Percentiles rank a stretch among this genome's conserved stretches.
phyloP scores from a whole-genome alignment of 2,329 filamentous ascomycete species.

The Neophaeococcomyces aloes region DNA sequence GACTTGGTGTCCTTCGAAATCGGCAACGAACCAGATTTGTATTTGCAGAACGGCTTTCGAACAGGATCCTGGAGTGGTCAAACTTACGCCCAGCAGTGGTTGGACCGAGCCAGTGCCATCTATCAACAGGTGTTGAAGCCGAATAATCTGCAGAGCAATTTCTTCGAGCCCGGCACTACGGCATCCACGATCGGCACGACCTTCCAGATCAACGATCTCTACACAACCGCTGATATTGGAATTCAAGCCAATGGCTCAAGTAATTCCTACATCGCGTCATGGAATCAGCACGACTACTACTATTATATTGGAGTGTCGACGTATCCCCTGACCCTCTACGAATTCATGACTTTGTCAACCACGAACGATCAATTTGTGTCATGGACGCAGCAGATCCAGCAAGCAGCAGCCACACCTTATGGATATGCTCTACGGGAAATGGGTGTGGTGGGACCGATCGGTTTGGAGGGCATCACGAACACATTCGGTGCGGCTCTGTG shows the following conservation, averaged over 20 bases:
- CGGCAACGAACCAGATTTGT: constrained; percentile 25
- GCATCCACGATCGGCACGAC: constrained; percentile 42
- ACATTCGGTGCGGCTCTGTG: constrained; percentile 42
- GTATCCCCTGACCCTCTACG: constrained; percentile 34
- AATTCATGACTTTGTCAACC: constrained; percentile 36
- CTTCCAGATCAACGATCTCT: constrained; percentile 37
- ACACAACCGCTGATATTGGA: constrained; percentile 32
- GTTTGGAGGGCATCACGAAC: constrained; percentile 37
- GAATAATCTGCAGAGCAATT: constrained; percentile 30
- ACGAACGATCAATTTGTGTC: constrained; percentile 40
- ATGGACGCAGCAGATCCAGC: constrained; percentile 36
- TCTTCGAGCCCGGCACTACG: constrained; percentile 41
- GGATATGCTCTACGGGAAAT: constrained; percentile 44
- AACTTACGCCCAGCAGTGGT: constrained; percentile 37
- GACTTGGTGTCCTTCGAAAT: constrained; percentile 25
- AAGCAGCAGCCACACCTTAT: constrained; percentile 32
- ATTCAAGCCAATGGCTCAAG: constrained; percentile 27
- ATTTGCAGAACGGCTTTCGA: constrained; percentile 35
- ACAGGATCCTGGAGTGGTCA: constrained; percentile 35
- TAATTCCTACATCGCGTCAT: constrained; percentile 29
- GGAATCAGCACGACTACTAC: constrained; percentile 47
- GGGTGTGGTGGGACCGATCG: constrained; percentile 41
- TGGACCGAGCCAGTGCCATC: constrained; percentile 34
- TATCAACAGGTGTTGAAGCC: constrained; percentile 38
- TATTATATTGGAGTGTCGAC: constrained; percentile 42